Conservation (phyloP, 1,139 yeast genomes). For the Magnusiomyces sp. region DNA sequence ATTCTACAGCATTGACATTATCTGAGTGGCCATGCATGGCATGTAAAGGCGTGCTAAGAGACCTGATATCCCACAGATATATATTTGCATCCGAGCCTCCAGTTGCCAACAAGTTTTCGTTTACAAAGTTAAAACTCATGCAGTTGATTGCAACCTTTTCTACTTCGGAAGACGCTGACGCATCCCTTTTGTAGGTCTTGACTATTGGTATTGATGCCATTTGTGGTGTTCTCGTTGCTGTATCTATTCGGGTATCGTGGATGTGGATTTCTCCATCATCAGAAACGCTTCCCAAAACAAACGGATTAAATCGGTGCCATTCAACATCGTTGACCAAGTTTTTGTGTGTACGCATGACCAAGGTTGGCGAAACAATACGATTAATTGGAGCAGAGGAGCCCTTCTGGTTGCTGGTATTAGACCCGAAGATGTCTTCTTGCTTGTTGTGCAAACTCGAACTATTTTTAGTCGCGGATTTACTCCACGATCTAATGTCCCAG, state of each 20-base stretch:
- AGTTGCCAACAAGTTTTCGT: conserved; percentile 51
- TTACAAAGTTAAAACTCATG: conserved; percentile 52
- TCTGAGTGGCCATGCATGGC: conserved; percentile 43
- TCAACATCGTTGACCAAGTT: conserved; percentile 34
- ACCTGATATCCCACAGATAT: conserved; percentile 64
- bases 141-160: conserved; percentile 42
- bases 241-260: conserved; percentile 52
- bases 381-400: neutral
- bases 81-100: conserved; percentile 60
- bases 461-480: conserved; percentile 2
- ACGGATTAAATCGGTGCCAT: conserved; percentile 41
- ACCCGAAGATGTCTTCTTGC: conserved; percentile 5
- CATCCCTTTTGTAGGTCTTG: neutral
- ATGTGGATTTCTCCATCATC: conserved; percentile 64
- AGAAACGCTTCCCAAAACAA: conserved; percentile 62
- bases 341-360: conserved; percentile 23
- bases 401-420: neutral
- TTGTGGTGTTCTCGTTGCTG: conserved; percentile 6
- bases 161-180: conserved; percentile 18
- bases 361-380: conserved; percentile 16
- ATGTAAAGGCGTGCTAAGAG: conserved; percentile 23
- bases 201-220: conserved; percentile 1
- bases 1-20: conserved; percentile 60
- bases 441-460: conserved; percentile 4
- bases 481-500: conserved; percentile 44